Base-by-base conservation (phyloP, 306 rosid species). In the Astragalus glycyphyllos region DNA sequence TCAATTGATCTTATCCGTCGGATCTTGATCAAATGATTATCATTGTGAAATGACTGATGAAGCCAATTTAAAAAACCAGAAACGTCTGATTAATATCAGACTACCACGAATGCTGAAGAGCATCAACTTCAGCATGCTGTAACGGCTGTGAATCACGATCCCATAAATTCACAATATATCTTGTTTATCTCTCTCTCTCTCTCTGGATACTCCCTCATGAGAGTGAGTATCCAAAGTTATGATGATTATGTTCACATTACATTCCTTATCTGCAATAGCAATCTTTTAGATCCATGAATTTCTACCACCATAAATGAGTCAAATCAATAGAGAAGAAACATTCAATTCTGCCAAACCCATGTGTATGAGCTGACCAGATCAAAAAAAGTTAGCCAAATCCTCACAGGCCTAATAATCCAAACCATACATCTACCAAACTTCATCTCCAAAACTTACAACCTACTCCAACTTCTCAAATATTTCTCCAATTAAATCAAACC, bases 361-460 rank as follows among this genome's bases (percentile, higher is more conserved):
- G 74, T 45, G 58, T 32, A 57, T 41, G 56, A 64, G 47, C 29
- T 16, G 16, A 61, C 26, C 68, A 6, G 62, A 40, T 48, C 81
- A 80, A 41, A 32, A 62, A 55, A 29, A 58, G 71, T n/a, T 26
- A 73, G 49, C 8, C 48, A 63, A 38, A 37, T 11, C 7, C 48
- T 2, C 17, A 6, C 31, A 16, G 32, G 71, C 79, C 60, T 74
- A 50, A 73, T 49, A 78, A 13, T 71, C 77, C 77, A 76, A 81
- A 81, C 56, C 77, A 75, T 75, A 40, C 46, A 32, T 69, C 34
- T 23, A 64, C 62, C 76, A 31, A 74, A 71, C 68, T 17, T 32
- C 0, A 26, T 63, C 56, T 61, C 26, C 23, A 35, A 53, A 71
- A 78, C 79, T 78, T 81, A 20, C 64, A 68, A 74, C 47, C 66